A percentile compares a stretch with the other conserved stretches of the same genome.
These are phyloP conservation scores for Chrysopogon serrulatus DNA, from an alignment of 176 grass and related monocot species.

Conservation along the genomic window DNA sequence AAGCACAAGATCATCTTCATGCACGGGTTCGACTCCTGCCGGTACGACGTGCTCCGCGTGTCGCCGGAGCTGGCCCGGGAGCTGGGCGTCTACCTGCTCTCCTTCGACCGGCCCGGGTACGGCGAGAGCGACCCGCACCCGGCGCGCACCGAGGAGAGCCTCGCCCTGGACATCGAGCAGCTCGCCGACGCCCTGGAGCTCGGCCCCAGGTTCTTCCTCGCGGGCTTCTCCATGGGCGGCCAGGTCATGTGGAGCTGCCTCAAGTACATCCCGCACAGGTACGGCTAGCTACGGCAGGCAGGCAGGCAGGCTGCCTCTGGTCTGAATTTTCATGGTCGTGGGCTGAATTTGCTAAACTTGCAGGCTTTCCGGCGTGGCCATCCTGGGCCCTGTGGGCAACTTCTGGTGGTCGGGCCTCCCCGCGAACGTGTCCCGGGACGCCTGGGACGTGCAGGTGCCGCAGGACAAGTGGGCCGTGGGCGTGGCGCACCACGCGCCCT, in stretches of 20 bases:
- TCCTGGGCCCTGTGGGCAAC: conserved; percentile 73
- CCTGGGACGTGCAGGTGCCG: conserved; percentile 59
- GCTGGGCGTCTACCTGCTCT: conserved; percentile 60
- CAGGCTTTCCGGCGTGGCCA: conserved; percentile 68
- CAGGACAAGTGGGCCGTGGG: conserved; percentile 74
- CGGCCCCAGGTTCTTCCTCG: conserved; percentile 61
- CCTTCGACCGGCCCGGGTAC: conserved; percentile 82
- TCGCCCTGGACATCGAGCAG: conserved; percentile 59
- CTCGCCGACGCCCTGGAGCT: conserved; percentile 64
- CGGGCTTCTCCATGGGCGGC: conserved; percentile 84
- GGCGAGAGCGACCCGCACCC: conserved; percentile 85
- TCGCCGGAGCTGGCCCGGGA: conserved; percentile 54
- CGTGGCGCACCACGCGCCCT: conserved; percentile 69
- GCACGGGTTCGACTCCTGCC: conserved; percentile 74
- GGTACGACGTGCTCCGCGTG: conserved; percentile 55
- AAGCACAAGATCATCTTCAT: conserved; percentile 74
- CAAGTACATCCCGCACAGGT: conserved; percentile 78
- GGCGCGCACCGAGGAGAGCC: conserved; percentile 42
- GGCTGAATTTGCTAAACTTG: not conserved
- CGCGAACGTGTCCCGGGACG: conserved; percentile 41
- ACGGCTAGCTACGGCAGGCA: too few species aligned
- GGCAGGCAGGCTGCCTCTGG: too few species aligned
- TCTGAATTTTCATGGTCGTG: too few species aligned
- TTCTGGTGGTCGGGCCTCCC: conserved; percentile 89
- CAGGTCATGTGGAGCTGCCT: conserved; percentile 71